Evolutionary conservation across 116 monocot species (phyloP), one percentile per base, ranked within the genome.

Genomic region (Dioscorea cayenensis): DNA sequence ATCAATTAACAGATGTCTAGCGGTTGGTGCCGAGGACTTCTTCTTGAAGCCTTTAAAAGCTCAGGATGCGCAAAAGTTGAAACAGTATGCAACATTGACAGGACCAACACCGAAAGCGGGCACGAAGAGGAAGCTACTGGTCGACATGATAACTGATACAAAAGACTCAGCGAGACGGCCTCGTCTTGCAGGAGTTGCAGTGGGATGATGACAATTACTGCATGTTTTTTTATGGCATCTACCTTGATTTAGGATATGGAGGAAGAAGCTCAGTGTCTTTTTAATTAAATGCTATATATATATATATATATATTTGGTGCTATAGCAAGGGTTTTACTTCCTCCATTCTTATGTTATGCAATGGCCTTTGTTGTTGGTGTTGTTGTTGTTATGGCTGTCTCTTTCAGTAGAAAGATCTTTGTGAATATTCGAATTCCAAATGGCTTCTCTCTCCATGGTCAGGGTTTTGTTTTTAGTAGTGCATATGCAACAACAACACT

Each of bases 1-100:
- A 18, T n/a, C 62, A 0, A 23, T 62, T 62, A 17, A 62, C 23
- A 92, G 92, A 62, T 92, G 92, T 51, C 58, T 27, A 37, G 86
- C 72, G 16, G 71, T 69, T 32, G 92, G 86, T 66, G 92, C 92
- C 3, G 88, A 86, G 67, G 92, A 88, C n/a, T 92, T 88, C 76
- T 75, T 92, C 51, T 28, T 84, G 67, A 92, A 92, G 73, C 92
- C 92, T 75, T 84, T 92, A 32, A 72, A 76, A 65, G 65, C 74
- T 25, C 73, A 77, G 37, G 81, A 88, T 32, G 65, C 86, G 12
- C 75, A 82, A 58, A 72, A 67, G 12, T 69, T 92, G 43, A 79
- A 71, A 69, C 66, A 36, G 22, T 86, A 86, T 65, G 82, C 76
- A 1, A 66, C 36, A 28, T 49, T 71, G 6, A 43, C 28, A 0